Evolutionary conservation across 2,329 filamentous ascomycete genomes (phyloP).

Genomic region (Pseudocercospora vitis): DNA sequence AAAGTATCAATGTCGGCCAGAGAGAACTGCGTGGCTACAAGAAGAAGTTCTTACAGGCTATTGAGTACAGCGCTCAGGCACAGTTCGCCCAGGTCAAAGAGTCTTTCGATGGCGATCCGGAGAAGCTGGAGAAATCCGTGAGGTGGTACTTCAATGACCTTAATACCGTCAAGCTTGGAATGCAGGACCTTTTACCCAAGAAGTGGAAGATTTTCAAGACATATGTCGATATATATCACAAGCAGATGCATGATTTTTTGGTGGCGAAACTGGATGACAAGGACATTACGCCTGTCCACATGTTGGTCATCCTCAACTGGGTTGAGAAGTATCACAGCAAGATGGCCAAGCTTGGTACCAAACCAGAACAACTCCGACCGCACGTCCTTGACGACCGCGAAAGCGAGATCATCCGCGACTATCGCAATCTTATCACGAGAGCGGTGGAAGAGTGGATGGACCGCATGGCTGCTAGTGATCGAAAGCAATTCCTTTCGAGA

Average conservation of each 20-base stretch:
- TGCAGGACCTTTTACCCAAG: conserved; percentile 87
- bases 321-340: conserved; percentile 94
- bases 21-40: conserved; percentile 95
- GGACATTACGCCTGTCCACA: conserved; percentile 79
- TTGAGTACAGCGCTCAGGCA: conserved; percentile 69
- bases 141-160: conserved; percentile 99
- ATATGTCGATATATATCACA: conserved; percentile 88
- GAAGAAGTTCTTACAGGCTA: conserved; percentile 84
- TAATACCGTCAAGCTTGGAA: conserved; percentile 89
- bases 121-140: conserved; percentile 79
- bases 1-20: conserved; percentile 83
- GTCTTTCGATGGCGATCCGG: conserved; percentile 79
- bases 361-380: conserved; percentile 72
- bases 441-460: conserved; percentile 98
- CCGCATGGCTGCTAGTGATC: conserved; percentile 80
- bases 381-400: conserved; percentile 90
- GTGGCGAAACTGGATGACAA: conserved; percentile 79
- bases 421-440: conserved; percentile 90
- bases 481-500: conserved; percentile 75
- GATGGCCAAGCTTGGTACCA: conserved; percentile 84
- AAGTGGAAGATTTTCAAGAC: conserved; percentile 95
- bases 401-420: conserved; percentile 86
- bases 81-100: conserved; percentile 72
- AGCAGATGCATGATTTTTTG: conserved; percentile 92
- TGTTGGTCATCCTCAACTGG: conserved; percentile 91